Conservation (phyloP, 2,329 filamentous ascomycete species). For the Xylogone sp. region DNA sequence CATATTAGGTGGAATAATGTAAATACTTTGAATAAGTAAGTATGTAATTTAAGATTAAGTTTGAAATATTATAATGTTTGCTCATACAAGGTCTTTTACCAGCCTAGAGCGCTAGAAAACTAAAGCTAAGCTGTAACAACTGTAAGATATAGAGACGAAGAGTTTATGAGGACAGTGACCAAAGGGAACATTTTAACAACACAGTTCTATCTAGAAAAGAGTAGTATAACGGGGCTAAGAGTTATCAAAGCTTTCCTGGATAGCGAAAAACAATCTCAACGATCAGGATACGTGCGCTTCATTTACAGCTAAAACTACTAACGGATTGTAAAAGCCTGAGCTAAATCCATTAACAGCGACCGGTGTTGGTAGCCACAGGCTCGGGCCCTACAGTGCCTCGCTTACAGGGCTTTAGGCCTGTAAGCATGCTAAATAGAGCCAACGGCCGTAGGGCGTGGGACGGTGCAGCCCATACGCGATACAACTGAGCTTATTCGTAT, state of each 20-base stretch:
- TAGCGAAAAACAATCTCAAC: slow-evolving; percentile 49
- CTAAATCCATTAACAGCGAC: no score
- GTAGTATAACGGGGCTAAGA: slow-evolving; percentile 80
- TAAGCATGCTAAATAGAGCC: no score
- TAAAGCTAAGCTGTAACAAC: slow-evolving; percentile 92
- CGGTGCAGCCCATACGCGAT: no score
- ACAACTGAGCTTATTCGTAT: no score
- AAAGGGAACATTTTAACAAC: slow-evolving; percentile 84
- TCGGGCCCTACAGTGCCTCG: no score
- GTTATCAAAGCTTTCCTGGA: slow-evolving; percentile 82
- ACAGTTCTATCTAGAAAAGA: slow-evolving; percentile 98
- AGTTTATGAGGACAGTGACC: slow-evolving; percentile 87
- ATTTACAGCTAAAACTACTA: no score
- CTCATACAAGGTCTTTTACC: slow-evolving; percentile 82
- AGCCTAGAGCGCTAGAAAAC: slow-evolving; percentile 66
- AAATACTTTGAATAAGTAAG: slow-evolving; percentile 54
- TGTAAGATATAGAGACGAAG: slow-evolving; percentile 80
- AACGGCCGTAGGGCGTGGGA: no score
- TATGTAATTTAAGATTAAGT: slow-evolving; percentile 74
- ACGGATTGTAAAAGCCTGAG: no score
- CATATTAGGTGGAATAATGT: slow-evolving; percentile 99
- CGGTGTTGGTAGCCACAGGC: no score
- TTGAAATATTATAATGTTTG: slow-evolving; percentile 99
- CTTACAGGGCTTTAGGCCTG: no score
- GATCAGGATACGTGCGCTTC: no score